These are phyloP conservation scores for Sporothrix humicola DNA, from an alignment of 2,329 filamentous ascomycete genomes.

Conservation along the genomic window DNA sequence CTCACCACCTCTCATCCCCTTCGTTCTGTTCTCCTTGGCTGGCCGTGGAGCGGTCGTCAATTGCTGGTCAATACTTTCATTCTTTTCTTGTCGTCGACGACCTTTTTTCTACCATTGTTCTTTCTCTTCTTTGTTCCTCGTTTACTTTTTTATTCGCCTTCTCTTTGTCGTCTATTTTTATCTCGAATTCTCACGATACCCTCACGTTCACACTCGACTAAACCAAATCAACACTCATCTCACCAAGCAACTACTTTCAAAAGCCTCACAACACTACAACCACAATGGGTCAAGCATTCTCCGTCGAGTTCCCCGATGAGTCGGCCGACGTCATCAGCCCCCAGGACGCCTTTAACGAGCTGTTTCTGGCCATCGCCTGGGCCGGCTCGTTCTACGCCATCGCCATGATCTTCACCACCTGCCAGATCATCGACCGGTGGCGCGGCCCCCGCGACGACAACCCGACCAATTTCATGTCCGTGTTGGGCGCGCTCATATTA, in stretches of 20 bases:
- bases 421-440: constrained; percentile 42
- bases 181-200: no score
- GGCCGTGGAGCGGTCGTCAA: constrained; percentile 37
- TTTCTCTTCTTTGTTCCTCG: constrained; percentile 8
- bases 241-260: not conserved
- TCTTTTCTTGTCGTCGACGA: not conserved
- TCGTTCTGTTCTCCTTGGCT: constrained; percentile 29
- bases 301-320: constrained; percentile 35
- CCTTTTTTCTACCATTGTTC: constrained; percentile 20
- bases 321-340: constrained; percentile 38
- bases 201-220: no score
- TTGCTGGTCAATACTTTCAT: constrained; percentile 38
- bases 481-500: constrained; percentile 38
- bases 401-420: constrained; percentile 40
- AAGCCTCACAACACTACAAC: no score
- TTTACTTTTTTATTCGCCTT: not conserved
- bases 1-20: not conserved
- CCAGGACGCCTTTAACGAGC: constrained; percentile 35
- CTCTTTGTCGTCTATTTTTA: not conserved
- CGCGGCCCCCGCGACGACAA: constrained; percentile 40
- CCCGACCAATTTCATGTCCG: constrained; percentile 35
- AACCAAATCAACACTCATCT: no score
- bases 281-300: constrained; percentile 37
- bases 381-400: constrained; percentile 38
- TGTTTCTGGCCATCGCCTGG: constrained; percentile 39